phyloP scores from a whole-genome alignment of 2,329 filamentous ascomycete genomes.

The Claviceps sp. region DNA sequence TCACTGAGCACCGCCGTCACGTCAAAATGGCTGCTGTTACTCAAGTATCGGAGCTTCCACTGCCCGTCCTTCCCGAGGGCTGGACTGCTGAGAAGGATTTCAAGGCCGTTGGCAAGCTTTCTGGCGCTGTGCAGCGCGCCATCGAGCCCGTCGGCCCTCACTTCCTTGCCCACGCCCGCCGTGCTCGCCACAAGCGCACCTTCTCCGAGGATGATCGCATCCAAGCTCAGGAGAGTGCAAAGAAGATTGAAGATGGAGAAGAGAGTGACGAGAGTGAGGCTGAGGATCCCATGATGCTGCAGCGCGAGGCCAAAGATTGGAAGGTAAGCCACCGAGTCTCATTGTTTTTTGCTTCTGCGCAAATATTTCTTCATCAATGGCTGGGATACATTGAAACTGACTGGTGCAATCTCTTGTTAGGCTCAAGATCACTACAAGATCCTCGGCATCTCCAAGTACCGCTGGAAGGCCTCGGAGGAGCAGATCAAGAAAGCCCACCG shows the following conservation, averaged over 20 bases:
- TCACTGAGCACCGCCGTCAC: conserved; percentile 3
- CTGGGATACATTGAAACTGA: neutral
- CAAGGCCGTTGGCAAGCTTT: conserved; percentile 67
- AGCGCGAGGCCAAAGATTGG: conserved; percentile 96
- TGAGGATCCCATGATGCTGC: conserved; percentile 84
- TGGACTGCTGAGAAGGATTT: conserved; percentile 90
- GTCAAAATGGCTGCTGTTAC: conserved; percentile 49
- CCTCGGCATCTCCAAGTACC: conserved; percentile 82
- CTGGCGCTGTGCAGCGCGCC: conserved; percentile 65
- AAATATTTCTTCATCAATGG: too few relatives aligned
- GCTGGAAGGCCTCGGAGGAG: conserved; percentile 85
- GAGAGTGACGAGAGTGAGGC: conserved; percentile 84
- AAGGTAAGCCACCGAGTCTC: conserved; percentile 51
- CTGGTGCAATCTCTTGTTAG: conserved; percentile 26
- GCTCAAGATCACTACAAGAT: conserved; percentile 96
- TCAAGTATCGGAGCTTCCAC: conserved; percentile 43
- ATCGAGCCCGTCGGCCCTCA: conserved; percentile 94
- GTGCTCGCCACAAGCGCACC: conserved; percentile 90
- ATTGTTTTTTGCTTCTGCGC: too few relatives aligned
- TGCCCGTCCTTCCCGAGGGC: conserved; percentile 64
- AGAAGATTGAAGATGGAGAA: conserved; percentile 88
- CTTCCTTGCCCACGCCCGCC: conserved; percentile 93
- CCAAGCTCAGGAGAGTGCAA: conserved; percentile 85
- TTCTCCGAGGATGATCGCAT: conserved; percentile 98
- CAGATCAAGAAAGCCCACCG: conserved; percentile 98